Evolutionary conservation across 441 rosid genomes (phyloP).

Genomic region (Geranium incanum): DNA sequence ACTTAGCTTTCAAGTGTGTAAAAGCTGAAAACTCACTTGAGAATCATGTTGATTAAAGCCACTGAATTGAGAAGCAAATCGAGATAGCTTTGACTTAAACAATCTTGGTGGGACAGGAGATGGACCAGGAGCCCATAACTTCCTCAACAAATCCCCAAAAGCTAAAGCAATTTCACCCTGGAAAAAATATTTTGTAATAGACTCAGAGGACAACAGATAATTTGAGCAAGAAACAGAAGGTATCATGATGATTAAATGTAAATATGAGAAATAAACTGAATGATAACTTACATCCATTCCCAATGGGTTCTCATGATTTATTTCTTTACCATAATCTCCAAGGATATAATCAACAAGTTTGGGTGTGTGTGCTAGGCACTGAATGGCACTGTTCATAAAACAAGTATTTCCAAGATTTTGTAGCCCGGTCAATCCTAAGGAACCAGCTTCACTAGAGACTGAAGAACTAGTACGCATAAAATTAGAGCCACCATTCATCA

Average conservation of each 20-base stretch:
- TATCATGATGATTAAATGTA: constrained; percentile 14
- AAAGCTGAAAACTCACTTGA: constrained; percentile 48
- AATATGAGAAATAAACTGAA: constrained; percentile 13
- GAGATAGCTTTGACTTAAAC: constrained; percentile 68
- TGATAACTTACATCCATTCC: constrained; percentile 59
- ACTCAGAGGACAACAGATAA: constrained; percentile 6
- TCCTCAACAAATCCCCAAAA: constrained; percentile 67
- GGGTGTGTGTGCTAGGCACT: constrained; percentile 80
- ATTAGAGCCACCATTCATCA: constrained; percentile 42
- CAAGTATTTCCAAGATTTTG: constrained; percentile 82
- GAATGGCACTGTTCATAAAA: constrained; percentile 73
- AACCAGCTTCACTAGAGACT: constrained; percentile 59
- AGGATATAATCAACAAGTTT: constrained; percentile 71
- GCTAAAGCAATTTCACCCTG: constrained; percentile 79
- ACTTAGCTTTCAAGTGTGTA: constrained; percentile 20
- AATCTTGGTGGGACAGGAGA: constrained; percentile 54
- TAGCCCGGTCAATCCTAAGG: constrained; percentile 65
- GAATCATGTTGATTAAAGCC: constrained; percentile 85
- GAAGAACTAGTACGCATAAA: constrained; percentile 32
- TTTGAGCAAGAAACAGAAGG: constrained; percentile 12
- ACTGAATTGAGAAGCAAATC: constrained; percentile 68
- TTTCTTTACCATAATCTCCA: constrained; percentile 61
- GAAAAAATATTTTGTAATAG: constrained; percentile 12
- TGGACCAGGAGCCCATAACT: constrained; percentile 72
- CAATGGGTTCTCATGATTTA: constrained; percentile 61